These are phyloP conservation scores for Mortierella antarctica DNA, from an alignment of 192 early-diverging fungal species.

Conservation along the genomic window DNA sequence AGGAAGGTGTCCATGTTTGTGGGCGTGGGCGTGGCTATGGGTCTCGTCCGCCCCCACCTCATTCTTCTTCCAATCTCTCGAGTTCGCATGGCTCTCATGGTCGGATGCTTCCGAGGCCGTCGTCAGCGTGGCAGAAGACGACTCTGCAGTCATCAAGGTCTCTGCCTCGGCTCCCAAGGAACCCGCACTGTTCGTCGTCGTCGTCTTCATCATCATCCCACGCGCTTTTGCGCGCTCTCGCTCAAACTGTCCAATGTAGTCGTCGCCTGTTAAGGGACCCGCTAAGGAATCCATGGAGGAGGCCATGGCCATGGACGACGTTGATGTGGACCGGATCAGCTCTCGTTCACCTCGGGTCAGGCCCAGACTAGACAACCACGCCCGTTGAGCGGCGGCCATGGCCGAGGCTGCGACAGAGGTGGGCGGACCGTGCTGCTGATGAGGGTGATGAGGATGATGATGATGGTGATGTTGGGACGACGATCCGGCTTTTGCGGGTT, in stretches of 20 bases:
- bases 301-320: neutral
- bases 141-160: neutral
- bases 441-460: too few species aligned
- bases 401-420: constrained; percentile 6
- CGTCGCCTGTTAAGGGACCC: constrained; percentile 9
- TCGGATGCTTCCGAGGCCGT: neutral
- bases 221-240: constrained; percentile 12
- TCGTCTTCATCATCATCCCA: neutral
- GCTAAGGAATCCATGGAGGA: constrained; percentile 11
- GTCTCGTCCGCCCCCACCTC: neutral
- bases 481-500: neutral
- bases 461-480: too few species aligned
- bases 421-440: too few species aligned
- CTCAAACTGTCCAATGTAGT: constrained; percentile 45
- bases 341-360: too few species aligned
- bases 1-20: too few species aligned
- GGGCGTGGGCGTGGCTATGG: neutral
- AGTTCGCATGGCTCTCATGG: neutral
- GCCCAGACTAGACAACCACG: neutral
- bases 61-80: neutral
- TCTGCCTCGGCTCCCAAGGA: neutral
- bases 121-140: neutral
- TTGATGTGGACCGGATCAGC: too few species aligned
- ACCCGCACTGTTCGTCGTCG: neutral
- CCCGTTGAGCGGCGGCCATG: constrained; percentile 15